phyloP scores from a whole-genome alignment of 2,329 filamentous ascomycete genomes.

The Laburnicola sp. region DNA sequence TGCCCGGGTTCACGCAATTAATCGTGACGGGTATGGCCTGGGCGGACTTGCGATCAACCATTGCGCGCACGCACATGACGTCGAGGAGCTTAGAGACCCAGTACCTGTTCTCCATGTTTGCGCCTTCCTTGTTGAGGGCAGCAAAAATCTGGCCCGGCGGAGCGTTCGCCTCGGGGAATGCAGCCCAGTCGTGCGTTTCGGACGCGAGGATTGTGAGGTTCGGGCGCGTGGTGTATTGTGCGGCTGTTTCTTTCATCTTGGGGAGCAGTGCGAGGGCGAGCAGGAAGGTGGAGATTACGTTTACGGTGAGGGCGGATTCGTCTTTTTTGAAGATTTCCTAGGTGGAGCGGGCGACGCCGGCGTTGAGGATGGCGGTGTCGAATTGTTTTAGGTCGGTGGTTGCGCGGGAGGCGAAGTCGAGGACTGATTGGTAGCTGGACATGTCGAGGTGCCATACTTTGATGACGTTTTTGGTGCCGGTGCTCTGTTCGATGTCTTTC shows the following conservation, averaged over 20 bases:
- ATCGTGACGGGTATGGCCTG: constrained; percentile 30
- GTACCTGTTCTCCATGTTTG: constrained; percentile 24
- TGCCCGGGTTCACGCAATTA: constrained; percentile 40
- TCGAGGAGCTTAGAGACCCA: constrained; percentile 37
- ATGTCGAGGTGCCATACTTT: constrained; percentile 54
- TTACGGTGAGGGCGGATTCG: constrained; percentile 38
- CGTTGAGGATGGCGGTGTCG: constrained; percentile 46
- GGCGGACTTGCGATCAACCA: constrained; percentile 17
- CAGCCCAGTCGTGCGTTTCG: constrained; percentile 34
- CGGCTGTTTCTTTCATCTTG: constrained; percentile 28
- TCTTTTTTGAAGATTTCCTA: too few species aligned
- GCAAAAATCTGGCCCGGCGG: constrained; percentile 32
- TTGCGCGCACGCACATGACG: constrained; percentile 26
- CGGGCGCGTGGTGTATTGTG: constrained; percentile 24
- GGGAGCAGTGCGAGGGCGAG: constrained; percentile 36
- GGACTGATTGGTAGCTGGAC: constrained; percentile 42
- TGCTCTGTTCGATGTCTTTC: constrained; percentile 46
- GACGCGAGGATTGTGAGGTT: constrained; percentile 39
- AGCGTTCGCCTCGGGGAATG: constrained; percentile 27
- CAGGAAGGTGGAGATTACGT: constrained; percentile 46
- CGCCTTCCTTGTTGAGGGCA: constrained; percentile 23
- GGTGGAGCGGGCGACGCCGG: constrained; percentile 35
- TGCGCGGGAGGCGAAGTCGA: too few species aligned
- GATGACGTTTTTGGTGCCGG: constrained; percentile 33
- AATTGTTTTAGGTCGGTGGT: constrained; percentile 27